A percentile compares a stretch with the other conserved stretches of the same genome.
phyloP scores from a whole-genome alignment of 2,329 filamentous ascomycete genomes.

The Colletotrichum chrysophilum region DNA sequence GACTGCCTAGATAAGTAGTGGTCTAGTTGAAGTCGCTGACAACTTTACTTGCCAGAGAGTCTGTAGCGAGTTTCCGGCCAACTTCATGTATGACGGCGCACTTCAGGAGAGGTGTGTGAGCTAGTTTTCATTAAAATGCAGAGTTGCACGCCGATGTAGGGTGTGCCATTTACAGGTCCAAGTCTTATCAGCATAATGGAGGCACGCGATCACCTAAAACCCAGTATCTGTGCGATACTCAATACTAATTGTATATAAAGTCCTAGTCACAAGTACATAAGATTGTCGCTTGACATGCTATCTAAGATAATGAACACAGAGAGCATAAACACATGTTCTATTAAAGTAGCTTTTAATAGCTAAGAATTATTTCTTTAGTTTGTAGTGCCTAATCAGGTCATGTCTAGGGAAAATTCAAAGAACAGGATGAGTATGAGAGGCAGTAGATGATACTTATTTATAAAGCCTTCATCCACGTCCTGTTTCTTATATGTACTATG shows the following conservation, averaged over 20 bases:
- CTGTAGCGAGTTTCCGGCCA: not conserved
- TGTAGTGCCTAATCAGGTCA: accelerated
- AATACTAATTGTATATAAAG: too few species aligned
- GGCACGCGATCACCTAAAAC: not conserved
- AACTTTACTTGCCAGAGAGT: not conserved
- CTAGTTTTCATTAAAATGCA: accelerated
- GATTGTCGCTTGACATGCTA: not conserved
- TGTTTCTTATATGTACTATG: accelerated
- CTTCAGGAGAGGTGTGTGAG: accelerated
- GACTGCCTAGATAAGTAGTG: not conserved
- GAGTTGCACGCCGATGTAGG: too few species aligned
- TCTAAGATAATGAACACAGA: accelerated
- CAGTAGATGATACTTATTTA: accelerated
- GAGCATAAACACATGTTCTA: accelerated
- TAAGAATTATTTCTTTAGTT: accelerated
- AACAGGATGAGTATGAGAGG: not conserved
- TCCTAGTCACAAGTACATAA: not conserved
- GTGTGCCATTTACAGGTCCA: not conserved
- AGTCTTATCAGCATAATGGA: not conserved
- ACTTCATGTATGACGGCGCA: accelerated
- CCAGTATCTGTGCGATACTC: too few species aligned
- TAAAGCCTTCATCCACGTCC: not conserved
- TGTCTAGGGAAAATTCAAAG: not conserved
- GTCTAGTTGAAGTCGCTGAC: not conserved
- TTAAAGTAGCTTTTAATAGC: accelerated